Conservation (phyloP, 345 rosid genomes). For the Diplotaxis tenuifolia region DNA sequence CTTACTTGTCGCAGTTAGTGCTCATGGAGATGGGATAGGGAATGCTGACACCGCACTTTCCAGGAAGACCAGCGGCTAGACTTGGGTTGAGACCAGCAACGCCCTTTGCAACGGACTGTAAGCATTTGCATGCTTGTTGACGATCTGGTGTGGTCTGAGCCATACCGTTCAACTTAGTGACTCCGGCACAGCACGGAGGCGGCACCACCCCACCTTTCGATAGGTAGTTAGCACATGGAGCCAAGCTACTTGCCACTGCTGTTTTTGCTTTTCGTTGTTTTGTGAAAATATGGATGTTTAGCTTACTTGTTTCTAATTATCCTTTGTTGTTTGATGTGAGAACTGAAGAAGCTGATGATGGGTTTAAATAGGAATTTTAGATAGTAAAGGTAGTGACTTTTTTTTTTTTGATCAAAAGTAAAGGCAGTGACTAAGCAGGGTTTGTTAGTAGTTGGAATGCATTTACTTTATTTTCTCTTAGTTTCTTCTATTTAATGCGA, state of each 20-base stretch:
- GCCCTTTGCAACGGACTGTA: not conserved
- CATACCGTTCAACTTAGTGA: not conserved
- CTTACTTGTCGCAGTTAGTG: not conserved
- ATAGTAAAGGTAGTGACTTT: too few relatives aligned
- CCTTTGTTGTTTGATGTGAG: not conserved
- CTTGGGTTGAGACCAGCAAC: not conserved
- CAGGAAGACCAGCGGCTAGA: not conserved
- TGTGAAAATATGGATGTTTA: not conserved
- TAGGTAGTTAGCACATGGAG: not conserved
- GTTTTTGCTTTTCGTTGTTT: not conserved
- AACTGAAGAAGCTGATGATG: not conserved
- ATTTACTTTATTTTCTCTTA: not conserved
- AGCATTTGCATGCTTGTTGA: not conserved
- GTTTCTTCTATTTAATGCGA: not conserved
- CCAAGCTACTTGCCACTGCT: not conserved
- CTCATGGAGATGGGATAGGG: not conserved
- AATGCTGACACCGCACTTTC: not conserved
- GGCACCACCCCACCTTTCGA: not conserved
- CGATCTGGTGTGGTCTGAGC: not conserved
- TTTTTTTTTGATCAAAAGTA: too few relatives aligned
- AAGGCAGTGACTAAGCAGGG: not conserved
- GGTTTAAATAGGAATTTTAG: not conserved
- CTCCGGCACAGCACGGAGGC: not conserved
- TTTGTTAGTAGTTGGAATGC: not conserved
- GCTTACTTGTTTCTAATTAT: not conserved